Evolutionary conservation across 805 yeast genomes (phyloP).

Genomic region (Metschnikowia gelsemii): DNA sequence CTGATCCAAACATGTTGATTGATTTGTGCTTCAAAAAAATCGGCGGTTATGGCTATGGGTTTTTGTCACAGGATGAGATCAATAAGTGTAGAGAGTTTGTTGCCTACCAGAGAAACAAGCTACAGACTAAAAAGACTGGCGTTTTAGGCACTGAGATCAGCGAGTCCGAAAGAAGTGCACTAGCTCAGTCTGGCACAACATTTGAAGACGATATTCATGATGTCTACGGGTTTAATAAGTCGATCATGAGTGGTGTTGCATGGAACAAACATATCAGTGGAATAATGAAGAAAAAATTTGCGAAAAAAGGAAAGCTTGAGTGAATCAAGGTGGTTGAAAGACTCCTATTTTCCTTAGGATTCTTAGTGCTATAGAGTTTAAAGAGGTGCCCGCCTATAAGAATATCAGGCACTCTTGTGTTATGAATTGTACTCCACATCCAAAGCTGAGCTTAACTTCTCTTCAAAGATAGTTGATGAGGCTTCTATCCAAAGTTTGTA

Average conservation of each 20-base stretch:
- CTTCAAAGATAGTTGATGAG: too few relatives aligned
- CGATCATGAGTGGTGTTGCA: slow-evolving; percentile 54
- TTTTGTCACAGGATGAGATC: slow-evolving; percentile 79
- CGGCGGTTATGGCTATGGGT: slow-evolving; percentile 63
- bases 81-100: slow-evolving; percentile 77
- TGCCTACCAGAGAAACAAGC: slow-evolving; percentile 52
- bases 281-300: slow-evolving; percentile 36
- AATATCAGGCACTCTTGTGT: too few relatives aligned
- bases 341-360: too few relatives aligned
- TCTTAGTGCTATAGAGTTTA: too few relatives aligned
- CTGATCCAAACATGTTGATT: slow-evolving; percentile 68
- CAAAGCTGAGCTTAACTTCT: too few relatives aligned
- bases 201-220: slow-evolving; percentile 39
- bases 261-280: slow-evolving; percentile 63
- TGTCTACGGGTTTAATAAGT: slow-evolving; percentile 43
- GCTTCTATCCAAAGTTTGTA: too few relatives aligned
- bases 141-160: slow-evolving; percentile 36
- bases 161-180: slow-evolving; percentile 38
- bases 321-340: not conserved
- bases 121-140: slow-evolving; percentile 29
- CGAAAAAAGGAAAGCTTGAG: slow-evolving; percentile 4
- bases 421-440: too few relatives aligned
- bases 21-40: slow-evolving; percentile 74
- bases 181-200: slow-evolving; percentile 22
- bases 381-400: too few relatives aligned